Conservation (phyloP, 345 rosid species). For the Gossypium herbaceum region DNA sequence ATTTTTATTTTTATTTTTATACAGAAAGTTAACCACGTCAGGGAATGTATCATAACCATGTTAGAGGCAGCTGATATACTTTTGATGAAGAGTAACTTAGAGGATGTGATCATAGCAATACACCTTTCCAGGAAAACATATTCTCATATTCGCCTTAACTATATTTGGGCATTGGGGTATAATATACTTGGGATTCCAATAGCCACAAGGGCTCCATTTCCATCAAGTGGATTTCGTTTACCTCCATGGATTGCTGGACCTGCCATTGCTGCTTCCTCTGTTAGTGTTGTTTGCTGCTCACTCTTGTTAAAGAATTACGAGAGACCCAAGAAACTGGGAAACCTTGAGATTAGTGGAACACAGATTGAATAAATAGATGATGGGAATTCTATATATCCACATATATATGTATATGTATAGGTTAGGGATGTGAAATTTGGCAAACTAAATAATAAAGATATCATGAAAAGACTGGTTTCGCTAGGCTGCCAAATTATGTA, state of each 20-base stretch:
- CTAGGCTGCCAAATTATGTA: neutral
- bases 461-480: neutral
- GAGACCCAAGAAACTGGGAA: too few species aligned
- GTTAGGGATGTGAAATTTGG: neutral
- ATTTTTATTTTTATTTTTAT: too few species aligned
- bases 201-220: slow-evolving; percentile 79
- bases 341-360: too few species aligned
- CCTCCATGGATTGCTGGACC: slow-evolving; percentile 99
- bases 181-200: slow-evolving; percentile 81
- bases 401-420: neutral
- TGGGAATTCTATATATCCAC: too few species aligned
- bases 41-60: too few species aligned
- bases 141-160: slow-evolving; percentile 77
- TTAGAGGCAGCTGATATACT: slow-evolving; percentile 91
- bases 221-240: slow-evolving; percentile 54
- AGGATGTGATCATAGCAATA: slow-evolving; percentile 91
- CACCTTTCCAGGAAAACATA: slow-evolving; percentile 82
- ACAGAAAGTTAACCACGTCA: too few species aligned
- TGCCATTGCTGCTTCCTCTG: slow-evolving; percentile 96
- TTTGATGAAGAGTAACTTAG: slow-evolving; percentile 87
- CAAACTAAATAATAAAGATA: neutral
- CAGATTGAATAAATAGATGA: neutral
- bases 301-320: slow-evolving; percentile 46
- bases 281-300: slow-evolving; percentile 88
- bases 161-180: slow-evolving; percentile 89